A percentile compares a stretch with the other conserved stretches of the same genome.
These are phyloP conservation scores for Leucocoprinus sp. DNA, from an alignment of 768 basidiomycete genomes.

Conservation along the genomic window DNA sequence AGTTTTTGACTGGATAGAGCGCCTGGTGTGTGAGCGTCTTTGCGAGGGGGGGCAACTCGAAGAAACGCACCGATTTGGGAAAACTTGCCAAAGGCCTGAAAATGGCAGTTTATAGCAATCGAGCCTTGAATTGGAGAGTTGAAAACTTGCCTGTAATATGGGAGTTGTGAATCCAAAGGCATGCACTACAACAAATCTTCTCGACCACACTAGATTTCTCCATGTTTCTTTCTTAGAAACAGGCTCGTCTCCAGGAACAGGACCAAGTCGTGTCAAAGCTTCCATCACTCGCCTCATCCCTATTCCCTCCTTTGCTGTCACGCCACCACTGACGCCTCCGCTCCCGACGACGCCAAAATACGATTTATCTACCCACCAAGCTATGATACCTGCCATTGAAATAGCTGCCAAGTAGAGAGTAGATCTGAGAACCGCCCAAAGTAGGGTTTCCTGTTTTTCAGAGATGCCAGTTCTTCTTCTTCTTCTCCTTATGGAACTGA, in stretches of 20 bases:
- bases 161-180: conserved; percentile 84
- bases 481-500: neutral
- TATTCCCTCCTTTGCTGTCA: conserved; percentile 1
- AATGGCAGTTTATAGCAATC: no score
- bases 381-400: conserved; percentile 54
- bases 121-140: no score
- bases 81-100: conserved; percentile 61
- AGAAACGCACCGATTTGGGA: conserved; percentile 53
- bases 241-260: no score
- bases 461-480: no score
- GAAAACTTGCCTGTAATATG: no score
- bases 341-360: neutral
- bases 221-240: no score
- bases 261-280: no score
- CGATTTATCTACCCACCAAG: conserved; percentile 53
- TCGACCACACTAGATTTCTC: conserved; percentile 21
- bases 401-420: conserved; percentile 48
- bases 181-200: conserved; percentile 61
- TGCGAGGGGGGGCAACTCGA: conserved; percentile 11
- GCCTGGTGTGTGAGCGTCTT: neutral
- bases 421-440: conserved; percentile 28
- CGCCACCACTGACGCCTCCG: conserved; percentile 6
- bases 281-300: no score
- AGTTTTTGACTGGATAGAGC: conserved; percentile 61
- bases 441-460: conserved; percentile 4